Conservation (phyloP, 768 basidiomycete genomes). For the Lactarius quietus region DNA sequence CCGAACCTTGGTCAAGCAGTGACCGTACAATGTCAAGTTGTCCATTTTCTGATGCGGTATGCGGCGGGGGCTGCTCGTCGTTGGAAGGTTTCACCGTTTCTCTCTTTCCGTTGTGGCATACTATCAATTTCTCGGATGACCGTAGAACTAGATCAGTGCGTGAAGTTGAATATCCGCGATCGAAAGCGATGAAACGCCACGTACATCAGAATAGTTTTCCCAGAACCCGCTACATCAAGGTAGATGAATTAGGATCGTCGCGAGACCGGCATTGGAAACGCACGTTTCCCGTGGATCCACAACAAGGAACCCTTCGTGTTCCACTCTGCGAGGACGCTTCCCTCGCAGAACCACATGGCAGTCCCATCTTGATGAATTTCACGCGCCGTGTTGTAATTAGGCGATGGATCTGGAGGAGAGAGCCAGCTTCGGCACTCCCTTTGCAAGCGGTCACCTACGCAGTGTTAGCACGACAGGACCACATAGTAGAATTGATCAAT, state of each 20-base stretch:
- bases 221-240: background rate
- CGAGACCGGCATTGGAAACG: accelerated
- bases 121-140: no score
- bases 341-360: background rate
- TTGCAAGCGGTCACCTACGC: conserved; percentile 1
- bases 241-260: background rate
- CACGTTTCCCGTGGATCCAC: conserved; percentile 18
- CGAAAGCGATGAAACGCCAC: background rate
- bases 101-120: no score
- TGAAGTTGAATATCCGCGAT: background rate
- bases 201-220: conserved; percentile 14
- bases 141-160: no score
- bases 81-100: background rate
- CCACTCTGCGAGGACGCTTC: background rate
- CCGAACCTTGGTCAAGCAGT: background rate
- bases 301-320: background rate
- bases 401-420: conserved; percentile 3
- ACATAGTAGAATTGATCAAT: background rate
- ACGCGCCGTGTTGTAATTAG: background rate
- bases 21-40: background rate
- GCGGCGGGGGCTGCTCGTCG: background rate
- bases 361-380: background rate
- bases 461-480: background rate
- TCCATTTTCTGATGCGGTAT: no score
- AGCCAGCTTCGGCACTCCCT: conserved; percentile 4